phyloP scores from a whole-genome alignment of 768 basidiomycete species.

The Boletus reticulatus region DNA sequence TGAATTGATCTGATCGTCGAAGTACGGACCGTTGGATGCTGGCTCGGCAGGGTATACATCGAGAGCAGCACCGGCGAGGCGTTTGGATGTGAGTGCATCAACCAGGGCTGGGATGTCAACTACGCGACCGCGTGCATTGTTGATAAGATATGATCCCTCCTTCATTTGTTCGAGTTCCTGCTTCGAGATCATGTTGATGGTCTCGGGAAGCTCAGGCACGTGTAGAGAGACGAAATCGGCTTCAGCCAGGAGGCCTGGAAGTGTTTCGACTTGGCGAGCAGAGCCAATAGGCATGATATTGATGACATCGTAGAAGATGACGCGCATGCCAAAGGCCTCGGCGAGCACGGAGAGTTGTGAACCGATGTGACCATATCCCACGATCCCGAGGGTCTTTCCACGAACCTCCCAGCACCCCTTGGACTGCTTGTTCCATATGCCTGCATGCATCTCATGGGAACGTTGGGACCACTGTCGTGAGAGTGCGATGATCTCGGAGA shows the following conservation, averaged over 20 bases:
- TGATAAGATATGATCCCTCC: constrained; percentile 91
- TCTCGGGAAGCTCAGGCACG: constrained; percentile 95
- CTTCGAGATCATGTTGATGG: constrained; percentile 86
- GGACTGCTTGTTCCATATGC: constrained; percentile 98
- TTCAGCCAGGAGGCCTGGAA: constrained; percentile 67
- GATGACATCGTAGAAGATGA: constrained; percentile 92
- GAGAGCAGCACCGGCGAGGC: constrained; percentile 83
- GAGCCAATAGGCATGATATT: constrained; percentile 98
- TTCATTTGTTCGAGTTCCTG: constrained; percentile 89
- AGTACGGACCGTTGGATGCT: constrained; percentile 83
- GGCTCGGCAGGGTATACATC: constrained; percentile 97
- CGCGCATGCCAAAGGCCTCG: constrained; percentile 93
- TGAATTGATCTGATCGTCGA: constrained; percentile 83
- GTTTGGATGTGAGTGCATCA: constrained; percentile 75
- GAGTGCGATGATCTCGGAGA: constrained; percentile 89
- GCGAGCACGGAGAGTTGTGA: constrained; percentile 95
- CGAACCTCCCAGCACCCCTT: constrained; percentile 98
- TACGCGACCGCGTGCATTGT: constrained; percentile 95
- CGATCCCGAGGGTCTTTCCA: constrained; percentile 96
- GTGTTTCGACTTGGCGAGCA: constrained; percentile 84
- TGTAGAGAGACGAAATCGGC: constrained; percentile 96
- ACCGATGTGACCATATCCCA: constrained; percentile 99
- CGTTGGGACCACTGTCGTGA: constrained; percentile 94
- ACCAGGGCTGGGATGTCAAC: constrained; percentile 94
- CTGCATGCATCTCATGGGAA: constrained; percentile 79